Base-by-base conservation (phyloP, 805 yeast species). In the Sugiyamaella chiloensis region DNA sequence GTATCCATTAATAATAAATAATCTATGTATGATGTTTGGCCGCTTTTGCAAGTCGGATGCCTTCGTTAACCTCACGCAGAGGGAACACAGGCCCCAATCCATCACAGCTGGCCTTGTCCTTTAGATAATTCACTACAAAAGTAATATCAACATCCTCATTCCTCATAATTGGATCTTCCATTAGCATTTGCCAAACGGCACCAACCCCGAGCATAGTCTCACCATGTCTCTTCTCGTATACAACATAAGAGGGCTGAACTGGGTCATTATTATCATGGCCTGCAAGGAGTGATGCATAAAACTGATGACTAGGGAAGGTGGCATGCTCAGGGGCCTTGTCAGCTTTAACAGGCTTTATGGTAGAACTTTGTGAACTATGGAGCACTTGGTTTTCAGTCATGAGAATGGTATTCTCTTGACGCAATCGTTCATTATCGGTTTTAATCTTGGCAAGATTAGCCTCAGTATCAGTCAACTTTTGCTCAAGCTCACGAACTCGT, bases 151-250 rank as follows among this genome's bases (percentile, higher is more conserved):
- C 58, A 6, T 74, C 74, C 19, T 52, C 45, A 24, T 43, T 42
- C 12, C 54, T 53, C 23, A 54, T 50, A 19, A 34, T 50, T n/a
- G 70, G 65, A 35, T 70, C 72, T 47, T 73, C 78, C 53, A 74
- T 66, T 40, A 88, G 64, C 60, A 83, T 84, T 61, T 87, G 91
- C 96, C 96, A 88, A 2, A 86, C 82, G 1, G 91, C 93, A 16
- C 86, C 80, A 0, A 86, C 70, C 0, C 89, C 87, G 51, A 87
- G 66, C 36, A 85, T 70, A 57, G 76, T 74, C 24, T 67, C 63
- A 1, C 78, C 76, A 9, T 68, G 37, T 6, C 47, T 69, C 23
- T 51, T 53, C 40, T 49, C 51, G 30, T 61, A 60, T 8, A 52
- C 37, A 5, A 42, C 39, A 20, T 45, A 44, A 14, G 58, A 49